These are phyloP conservation scores for Sisymbrium altissimum DNA, from an alignment of 345 rosid species.

Conservation along the genomic window DNA sequence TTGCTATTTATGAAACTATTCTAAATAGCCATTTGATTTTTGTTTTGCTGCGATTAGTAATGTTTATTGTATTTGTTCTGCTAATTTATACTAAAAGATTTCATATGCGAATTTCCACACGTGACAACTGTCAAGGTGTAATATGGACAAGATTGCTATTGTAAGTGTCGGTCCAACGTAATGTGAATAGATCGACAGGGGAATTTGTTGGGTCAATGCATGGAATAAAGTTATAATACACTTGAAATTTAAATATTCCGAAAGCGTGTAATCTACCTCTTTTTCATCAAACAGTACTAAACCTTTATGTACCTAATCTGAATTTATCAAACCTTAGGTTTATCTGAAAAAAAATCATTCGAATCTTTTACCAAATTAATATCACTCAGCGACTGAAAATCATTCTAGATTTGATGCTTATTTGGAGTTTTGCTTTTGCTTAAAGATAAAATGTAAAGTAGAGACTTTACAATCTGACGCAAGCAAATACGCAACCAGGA, in stretches of 20 bases:
- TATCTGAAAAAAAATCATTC: neutral
- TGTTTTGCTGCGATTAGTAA: neutral
- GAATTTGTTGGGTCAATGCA: conserved; percentile 27
- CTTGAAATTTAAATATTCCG: conserved; percentile 22
- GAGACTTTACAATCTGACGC: conserved; percentile 18
- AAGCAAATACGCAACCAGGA: conserved; percentile 19
- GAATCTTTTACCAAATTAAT: conserved; percentile 19
- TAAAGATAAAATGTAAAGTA: conserved; percentile 5
- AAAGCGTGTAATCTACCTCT: conserved; percentile 7
- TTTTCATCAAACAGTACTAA: neutral
- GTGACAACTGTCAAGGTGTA: neutral
- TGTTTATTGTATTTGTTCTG: too few species aligned
- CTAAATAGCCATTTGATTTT: neutral
- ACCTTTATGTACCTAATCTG: neutral
- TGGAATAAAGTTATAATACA: conserved; percentile 11
- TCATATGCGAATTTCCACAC: too few species aligned
- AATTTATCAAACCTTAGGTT: neutral
- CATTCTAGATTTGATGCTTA: conserved; percentile 10
- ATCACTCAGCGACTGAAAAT: neutral
- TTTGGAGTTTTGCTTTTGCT: conserved; percentile 23
- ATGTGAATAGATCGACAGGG: neutral
- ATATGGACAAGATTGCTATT: neutral
- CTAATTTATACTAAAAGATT: too few species aligned
- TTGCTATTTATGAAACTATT: neutral
- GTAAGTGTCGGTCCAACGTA: conserved; percentile 19